Evolutionary conservation across 2,329 filamentous ascomycete genomes (phyloP).

Genomic region (Tolypocladium paradoxum): DNA sequence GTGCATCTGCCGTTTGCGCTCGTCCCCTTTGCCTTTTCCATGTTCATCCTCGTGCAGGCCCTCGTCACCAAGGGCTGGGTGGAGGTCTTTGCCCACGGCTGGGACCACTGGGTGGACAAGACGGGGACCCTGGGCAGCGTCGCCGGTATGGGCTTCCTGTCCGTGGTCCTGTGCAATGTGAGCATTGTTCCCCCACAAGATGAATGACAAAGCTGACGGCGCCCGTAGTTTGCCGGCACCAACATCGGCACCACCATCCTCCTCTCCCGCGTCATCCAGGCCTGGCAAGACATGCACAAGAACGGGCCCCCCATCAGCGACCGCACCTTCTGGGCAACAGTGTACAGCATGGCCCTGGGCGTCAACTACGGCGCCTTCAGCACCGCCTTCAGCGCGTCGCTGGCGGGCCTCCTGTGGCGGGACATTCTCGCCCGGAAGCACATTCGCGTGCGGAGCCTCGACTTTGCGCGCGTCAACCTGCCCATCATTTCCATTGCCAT

Average conservation of each 20-base stretch:
- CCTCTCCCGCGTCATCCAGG: slow-evolving; percentile 57
- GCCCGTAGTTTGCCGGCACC: slow-evolving; percentile 58
- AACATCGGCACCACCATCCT: slow-evolving; percentile 70
- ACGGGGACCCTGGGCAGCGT: slow-evolving; percentile 59
- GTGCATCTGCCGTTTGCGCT: slow-evolving; percentile 56
- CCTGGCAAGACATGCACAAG: slow-evolving; percentile 52
- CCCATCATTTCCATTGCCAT: slow-evolving; percentile 62
- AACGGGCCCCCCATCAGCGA: slow-evolving; percentile 42
- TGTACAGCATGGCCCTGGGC: slow-evolving; percentile 65
- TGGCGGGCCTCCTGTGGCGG: slow-evolving; percentile 62
- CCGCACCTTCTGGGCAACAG: slow-evolving; percentile 61
- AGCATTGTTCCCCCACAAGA: slow-evolving; percentile 21
- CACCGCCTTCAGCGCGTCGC: slow-evolving; percentile 58
- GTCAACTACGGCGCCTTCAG: slow-evolving; percentile 70
- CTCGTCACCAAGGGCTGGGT: slow-evolving; percentile 68
- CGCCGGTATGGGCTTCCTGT: slow-evolving; percentile 63
- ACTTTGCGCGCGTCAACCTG: slow-evolving; percentile 59
- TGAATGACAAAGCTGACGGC: background rate
- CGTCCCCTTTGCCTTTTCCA: slow-evolving; percentile 60
- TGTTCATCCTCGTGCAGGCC: slow-evolving; percentile 66
- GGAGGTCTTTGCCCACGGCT: slow-evolving; percentile 59
- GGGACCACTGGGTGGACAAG: slow-evolving; percentile 61
- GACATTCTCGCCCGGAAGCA: slow-evolving; percentile 60
- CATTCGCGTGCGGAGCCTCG: slow-evolving; percentile 50
- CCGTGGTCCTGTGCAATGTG: slow-evolving; percentile 62